These are phyloP conservation scores for Globisporangium parvum DNA, from an alignment of 352 stramenopile genomes.

Conservation along the genomic window DNA sequence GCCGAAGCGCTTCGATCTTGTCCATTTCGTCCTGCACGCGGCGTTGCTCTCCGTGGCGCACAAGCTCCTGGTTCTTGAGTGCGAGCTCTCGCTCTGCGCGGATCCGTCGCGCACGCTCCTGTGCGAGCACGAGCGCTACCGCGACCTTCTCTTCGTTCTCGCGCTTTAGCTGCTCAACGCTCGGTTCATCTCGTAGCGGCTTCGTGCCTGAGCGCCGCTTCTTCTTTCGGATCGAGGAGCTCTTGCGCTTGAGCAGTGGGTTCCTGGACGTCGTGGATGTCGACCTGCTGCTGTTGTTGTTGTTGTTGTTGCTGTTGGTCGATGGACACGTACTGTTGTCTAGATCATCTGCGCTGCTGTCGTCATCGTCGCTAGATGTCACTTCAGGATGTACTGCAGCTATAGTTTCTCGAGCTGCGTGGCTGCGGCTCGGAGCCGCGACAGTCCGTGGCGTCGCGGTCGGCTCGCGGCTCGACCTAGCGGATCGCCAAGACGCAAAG, in stretches of 20 bases:
- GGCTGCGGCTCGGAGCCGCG: background rate
- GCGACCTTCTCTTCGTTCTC: conserved; percentile 29
- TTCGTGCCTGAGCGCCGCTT: background rate
- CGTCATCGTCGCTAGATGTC: conserved; percentile 3
- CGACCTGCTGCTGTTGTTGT: background rate
- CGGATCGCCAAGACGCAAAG: conserved; percentile 12
- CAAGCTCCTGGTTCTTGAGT: conserved; percentile 14
- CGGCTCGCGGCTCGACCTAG: background rate
- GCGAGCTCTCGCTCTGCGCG: conserved; percentile 23
- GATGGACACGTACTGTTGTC: background rate
- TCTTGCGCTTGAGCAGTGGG: background rate
- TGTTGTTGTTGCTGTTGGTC: background rate
- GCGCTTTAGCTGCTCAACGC: conserved; percentile 12
- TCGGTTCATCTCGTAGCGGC: background rate
- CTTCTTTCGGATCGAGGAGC: conserved; percentile 8
- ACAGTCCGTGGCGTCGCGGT: too few species aligned
- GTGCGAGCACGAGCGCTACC: conserved; percentile 23
- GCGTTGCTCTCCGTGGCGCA: conserved; percentile 15
- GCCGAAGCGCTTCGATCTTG: conserved; percentile 27
- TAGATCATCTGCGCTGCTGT: background rate
- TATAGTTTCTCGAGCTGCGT: background rate
- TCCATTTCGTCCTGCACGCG: conserved; percentile 32
- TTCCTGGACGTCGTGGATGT: background rate
- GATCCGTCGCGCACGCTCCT: conserved; percentile 30
- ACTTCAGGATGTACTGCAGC: background rate